Evolutionary conservation across 2,329 filamentous ascomycete genomes (phyloP).

Genomic region (Pseudophaeomoniella oleicola): DNA sequence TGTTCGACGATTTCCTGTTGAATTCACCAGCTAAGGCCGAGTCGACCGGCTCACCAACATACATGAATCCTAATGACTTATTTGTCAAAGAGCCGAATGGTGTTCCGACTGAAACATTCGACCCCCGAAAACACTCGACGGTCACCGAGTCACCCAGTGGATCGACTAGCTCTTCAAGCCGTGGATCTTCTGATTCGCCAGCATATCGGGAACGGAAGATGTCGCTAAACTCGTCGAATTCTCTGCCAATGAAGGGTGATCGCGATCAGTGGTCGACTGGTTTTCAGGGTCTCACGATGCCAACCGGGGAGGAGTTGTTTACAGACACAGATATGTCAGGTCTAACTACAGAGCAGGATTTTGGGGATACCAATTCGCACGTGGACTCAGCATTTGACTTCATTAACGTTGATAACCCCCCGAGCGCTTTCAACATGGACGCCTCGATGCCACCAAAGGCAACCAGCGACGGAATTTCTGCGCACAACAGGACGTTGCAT

Average conservation of each 20-base stretch:
- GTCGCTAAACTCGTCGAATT: conserved; percentile 25
- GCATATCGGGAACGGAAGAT: conserved; percentile 23
- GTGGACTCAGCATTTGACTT: conserved; percentile 35
- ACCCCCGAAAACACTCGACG: conserved; percentile 12
- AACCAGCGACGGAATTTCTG: conserved; percentile 5
- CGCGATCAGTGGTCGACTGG: conserved; percentile 10
- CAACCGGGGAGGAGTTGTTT: conserved; percentile 24
- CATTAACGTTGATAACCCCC: conserved; percentile 31
- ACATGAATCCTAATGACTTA: conserved; percentile 13
- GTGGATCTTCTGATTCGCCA: conserved; percentile 27
- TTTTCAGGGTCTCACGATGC: conserved; percentile 19
- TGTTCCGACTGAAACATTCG: conserved; percentile 12
- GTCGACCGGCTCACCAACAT: conserved; percentile 14
- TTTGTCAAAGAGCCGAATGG: conserved; percentile 8
- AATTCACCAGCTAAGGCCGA: conserved; percentile 17
- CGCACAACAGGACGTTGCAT: conserved; percentile 9
- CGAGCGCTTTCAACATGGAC: conserved; percentile 21
- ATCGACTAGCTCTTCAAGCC: conserved; percentile 27
- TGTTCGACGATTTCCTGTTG: conserved; percentile 27
- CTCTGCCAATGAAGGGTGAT: conserved; percentile 21
- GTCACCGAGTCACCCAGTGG: conserved; percentile 26
- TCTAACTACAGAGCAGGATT: conserved; percentile 22
- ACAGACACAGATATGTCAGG: conserved; percentile 20
- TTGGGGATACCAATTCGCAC: conserved; percentile 29
- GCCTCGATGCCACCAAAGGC: conserved; percentile 5